Evolutionary conservation across 108 stramenopile species (phyloP).

Genomic region (Chaetoceros muelleri): DNA sequence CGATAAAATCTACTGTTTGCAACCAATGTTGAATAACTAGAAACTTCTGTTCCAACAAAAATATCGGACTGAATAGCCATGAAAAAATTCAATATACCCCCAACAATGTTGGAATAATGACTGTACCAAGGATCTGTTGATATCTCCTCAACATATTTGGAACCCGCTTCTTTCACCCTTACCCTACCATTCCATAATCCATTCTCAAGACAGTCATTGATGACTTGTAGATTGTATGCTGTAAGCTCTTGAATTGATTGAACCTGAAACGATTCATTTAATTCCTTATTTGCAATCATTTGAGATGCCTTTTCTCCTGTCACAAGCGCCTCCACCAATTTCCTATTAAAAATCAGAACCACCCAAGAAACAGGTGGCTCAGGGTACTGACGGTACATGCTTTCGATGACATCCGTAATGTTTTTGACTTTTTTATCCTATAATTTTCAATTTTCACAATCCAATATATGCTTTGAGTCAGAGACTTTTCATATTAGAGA

Average conservation of each 20-base stretch:
- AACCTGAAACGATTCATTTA: no score
- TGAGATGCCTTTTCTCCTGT: not conserved
- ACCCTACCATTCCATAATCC: slow-evolving; percentile 23
- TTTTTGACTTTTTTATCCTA: slow-evolving; percentile 13
- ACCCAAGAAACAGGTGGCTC: slow-evolving; percentile 12
- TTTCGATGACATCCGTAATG: slow-evolving; percentile 11
- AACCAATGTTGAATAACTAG: slow-evolving; percentile 17
- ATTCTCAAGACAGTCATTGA: slow-evolving; percentile 8
- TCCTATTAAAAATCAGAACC: slow-evolving; percentile 20
- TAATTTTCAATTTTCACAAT: no score
- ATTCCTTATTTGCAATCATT: no score
- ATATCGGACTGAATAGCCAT: slow-evolving; percentile 11
- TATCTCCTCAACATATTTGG: slow-evolving; percentile 6
- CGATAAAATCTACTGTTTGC: slow-evolving; percentile 19
- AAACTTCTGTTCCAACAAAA: slow-evolving; percentile 25
- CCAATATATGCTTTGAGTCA: no score
- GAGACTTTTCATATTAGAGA: no score
- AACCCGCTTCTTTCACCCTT: slow-evolving; percentile 20
- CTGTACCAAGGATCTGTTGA: slow-evolving; percentile 2
- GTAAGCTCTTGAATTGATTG: slow-evolving; percentile 2
- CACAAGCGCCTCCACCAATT: slow-evolving; percentile 12
- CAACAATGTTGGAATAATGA: slow-evolving; percentile 6
- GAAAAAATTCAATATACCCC: slow-evolving; percentile 21
- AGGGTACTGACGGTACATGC: slow-evolving; percentile 10
- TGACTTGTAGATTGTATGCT: slow-evolving; percentile 10